These are phyloP conservation scores for Boletus pseudo-olivaceus DNA, from an alignment of 768 basidiomycete species.

Conservation along the genomic window DNA sequence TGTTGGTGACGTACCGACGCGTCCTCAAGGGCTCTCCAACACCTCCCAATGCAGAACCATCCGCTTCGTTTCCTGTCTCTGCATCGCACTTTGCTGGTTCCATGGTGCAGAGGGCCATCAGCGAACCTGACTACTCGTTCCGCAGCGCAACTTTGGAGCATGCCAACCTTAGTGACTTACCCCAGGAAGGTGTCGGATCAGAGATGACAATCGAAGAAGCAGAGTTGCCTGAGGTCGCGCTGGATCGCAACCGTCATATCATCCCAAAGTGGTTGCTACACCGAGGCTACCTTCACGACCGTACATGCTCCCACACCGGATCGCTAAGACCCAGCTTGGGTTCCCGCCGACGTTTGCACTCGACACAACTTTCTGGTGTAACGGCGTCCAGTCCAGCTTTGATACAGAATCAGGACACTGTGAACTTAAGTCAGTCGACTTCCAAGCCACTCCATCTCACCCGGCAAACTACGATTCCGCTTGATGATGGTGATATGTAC, in stretches of 20 bases:
- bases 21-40: conserved; percentile 47
- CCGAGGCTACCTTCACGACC: conserved; percentile 42
- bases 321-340: conserved; percentile 29
- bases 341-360: conserved; percentile 36
- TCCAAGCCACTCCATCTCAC: conserved; percentile 40
- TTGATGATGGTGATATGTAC: conserved; percentile 43
- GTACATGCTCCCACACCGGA: conserved; percentile 44
- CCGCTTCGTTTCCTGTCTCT: conserved; percentile 15
- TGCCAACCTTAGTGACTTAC: background rate
- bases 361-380: conserved; percentile 45
- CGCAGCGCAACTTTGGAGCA: background rate
- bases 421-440: conserved; percentile 4
- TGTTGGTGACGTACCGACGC: conserved; percentile 94
- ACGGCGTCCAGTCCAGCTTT: conserved; percentile 74
- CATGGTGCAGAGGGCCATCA: conserved; percentile 27
- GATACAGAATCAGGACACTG: conserved; percentile 32
- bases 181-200: conserved; percentile 33
- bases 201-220: conserved; percentile 58
- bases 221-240: conserved; percentile 90
- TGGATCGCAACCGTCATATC: conserved; percentile 94
- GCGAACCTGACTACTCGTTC: conserved; percentile 19
- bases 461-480: conserved; percentile 36
- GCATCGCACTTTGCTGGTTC: conserved; percentile 24
- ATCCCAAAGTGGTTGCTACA: conserved; percentile 89
- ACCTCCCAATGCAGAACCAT: conserved; percentile 16